phyloP scores from a whole-genome alignment of 805 yeast genomes.

The Candida yuanshanica region DNA sequence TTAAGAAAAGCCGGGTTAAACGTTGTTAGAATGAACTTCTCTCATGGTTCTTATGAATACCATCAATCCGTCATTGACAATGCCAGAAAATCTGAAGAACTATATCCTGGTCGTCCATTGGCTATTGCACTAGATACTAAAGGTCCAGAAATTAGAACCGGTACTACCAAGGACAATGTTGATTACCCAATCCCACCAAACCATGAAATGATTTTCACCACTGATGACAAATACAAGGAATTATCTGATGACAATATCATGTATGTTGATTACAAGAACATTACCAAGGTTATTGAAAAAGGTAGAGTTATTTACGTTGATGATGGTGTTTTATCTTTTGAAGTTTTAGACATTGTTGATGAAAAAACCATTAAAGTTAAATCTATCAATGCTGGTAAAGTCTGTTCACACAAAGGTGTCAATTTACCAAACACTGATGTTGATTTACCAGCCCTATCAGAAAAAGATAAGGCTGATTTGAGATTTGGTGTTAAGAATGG shows the following conservation, averaged over 20 bases:
- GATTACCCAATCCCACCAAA: conserved; percentile 81
- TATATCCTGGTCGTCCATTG: conserved; percentile 91
- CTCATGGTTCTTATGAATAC: conserved; percentile 97
- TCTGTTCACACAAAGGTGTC: conserved; percentile 98
- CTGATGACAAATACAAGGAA: conserved; percentile 74
- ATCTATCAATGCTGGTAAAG: conserved; percentile 91
- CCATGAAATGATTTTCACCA: conserved; percentile 91
- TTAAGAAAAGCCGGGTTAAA: conserved; percentile 96
- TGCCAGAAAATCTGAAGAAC: conserved; percentile 87
- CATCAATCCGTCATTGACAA: conserved; percentile 96
- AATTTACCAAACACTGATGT: conserved; percentile 98
- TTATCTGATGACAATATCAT: conserved; percentile 72
- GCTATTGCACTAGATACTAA: conserved; percentile 98
- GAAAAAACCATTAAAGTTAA: conserved; percentile 76
- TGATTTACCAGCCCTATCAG: conserved; percentile 95
- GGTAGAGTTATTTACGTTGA: conserved; percentile 94
- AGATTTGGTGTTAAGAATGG: conserved; percentile 94
- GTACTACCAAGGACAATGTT: conserved; percentile 73
- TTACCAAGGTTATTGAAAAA: conserved; percentile 82
- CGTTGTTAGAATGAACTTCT: conserved; percentile 98
- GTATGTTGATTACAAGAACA: conserved; percentile 93
- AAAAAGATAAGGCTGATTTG: conserved; percentile 91
- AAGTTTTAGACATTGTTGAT: conserved; percentile 80
- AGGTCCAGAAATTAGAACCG: conserved; percentile 99
- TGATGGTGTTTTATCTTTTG: conserved; percentile 96